Evolutionary conservation across 164 flowering plant species (phyloP).

Genomic region (Kingdonia uniflora): DNA sequence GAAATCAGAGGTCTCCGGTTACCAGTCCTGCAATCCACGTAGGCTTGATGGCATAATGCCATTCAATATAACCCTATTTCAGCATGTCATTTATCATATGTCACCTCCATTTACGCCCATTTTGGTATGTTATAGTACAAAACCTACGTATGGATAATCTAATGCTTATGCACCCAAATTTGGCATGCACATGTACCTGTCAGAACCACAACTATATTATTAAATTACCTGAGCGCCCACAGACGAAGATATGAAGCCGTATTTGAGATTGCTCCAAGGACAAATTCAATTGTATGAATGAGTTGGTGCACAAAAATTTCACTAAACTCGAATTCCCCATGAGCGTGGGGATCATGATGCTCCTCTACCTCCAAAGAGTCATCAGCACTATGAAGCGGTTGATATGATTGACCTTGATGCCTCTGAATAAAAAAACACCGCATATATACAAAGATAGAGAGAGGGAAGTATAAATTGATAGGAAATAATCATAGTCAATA

Average conservation of each 20-base stretch:
- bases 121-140: too few species aligned
- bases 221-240: conserved; percentile 92
- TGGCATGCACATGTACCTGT: too few species aligned
- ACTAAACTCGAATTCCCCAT: conserved; percentile 92
- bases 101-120: too few species aligned
- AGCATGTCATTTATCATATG: too few species aligned
- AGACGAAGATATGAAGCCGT: conserved; percentile 97
- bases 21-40: too few species aligned
- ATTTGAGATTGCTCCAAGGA: conserved; percentile 96
- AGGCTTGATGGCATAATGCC: too few species aligned
- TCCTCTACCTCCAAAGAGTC: conserved; percentile 53
- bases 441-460: neutral
- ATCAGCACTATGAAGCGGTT: conserved; percentile 46
- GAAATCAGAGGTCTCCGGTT: too few species aligned
- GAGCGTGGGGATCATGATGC: conserved; percentile 54
- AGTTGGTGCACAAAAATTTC: conserved; percentile 97
- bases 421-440: conserved; percentile 34
- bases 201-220: too few species aligned
- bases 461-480: too few species aligned
- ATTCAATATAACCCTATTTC: too few species aligned
- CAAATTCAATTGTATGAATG: conserved; percentile 96
- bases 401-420: conserved; percentile 73
- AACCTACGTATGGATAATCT: too few species aligned
- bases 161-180: too few species aligned
- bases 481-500: neutral